Evolutionary conservation across 1,284 basidiomycete species (phyloP), one percentile per base, ranked within the genome.

Genomic region (Boletus mariae): DNA sequence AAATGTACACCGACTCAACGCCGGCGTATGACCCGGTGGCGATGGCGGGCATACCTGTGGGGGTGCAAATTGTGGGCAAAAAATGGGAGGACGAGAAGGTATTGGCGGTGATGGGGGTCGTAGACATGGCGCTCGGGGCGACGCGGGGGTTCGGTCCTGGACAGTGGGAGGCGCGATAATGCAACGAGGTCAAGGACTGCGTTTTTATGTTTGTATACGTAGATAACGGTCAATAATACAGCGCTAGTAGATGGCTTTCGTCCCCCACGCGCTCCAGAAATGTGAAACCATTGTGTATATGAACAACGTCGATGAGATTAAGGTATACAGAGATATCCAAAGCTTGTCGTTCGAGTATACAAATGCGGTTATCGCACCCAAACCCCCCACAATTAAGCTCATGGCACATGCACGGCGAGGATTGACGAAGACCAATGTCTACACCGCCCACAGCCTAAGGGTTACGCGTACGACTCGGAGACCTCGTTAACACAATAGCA

Each of bases 51-150:
- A 77, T 97, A 67, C 92, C 93, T 0, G 80, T 96, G 0, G 87
- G 83, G 1, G 79, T 97, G 41, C 94, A 97, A 71, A 66, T 95
- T 23, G 85, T 90, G 0, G 90, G 89, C 1, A 80, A 75, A 62
- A 80, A 76, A 57, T 92, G 84, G 80, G 87, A 94, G 62, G 94
- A 96, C 49, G 94, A 95, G 74, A 91, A 90, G 69, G 84, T 94
- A 2, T 64, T 96, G 45, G 82, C 73, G 23, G 80, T 93, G 71
- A 94, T 95, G 92, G 75, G 77, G 57, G 71, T 93, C n/a, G 72
- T 95, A 7, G 91, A 94, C 56, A 68, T 74, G 7, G 85, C 83
- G 2, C 70, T 92, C 46, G 84, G 77, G 32, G 69, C 62, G n/a
- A 69, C 32, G 5, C 56, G 80, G 51, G 77, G 74, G 1, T 85